phyloP scores from a whole-genome alignment of 306 rosid genomes.

The Carpinus fangiana region DNA sequence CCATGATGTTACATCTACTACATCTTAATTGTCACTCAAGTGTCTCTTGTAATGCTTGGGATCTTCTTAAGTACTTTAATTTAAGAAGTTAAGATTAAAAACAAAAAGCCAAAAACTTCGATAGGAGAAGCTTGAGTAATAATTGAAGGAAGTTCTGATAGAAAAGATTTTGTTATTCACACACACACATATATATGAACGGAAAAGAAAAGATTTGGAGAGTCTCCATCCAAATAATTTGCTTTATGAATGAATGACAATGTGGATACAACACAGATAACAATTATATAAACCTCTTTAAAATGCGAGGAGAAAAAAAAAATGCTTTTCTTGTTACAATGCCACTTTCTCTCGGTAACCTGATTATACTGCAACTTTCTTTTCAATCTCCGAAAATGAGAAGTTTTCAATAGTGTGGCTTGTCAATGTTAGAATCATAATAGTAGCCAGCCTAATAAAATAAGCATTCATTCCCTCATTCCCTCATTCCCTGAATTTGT shows the following conservation, averaged over 20 bases:
- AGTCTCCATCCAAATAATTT: not conserved
- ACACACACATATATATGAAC: not conserved
- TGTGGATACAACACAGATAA: not conserved
- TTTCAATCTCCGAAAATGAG: too few relatives aligned
- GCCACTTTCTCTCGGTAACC: not conserved
- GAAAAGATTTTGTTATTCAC: not conserved
- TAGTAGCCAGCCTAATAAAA: too few relatives aligned
- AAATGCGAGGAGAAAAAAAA: not conserved
- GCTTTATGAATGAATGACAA: not conserved
- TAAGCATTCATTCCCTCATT: too few relatives aligned
- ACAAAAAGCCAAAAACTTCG: not conserved
- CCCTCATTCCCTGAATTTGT: too few relatives aligned
- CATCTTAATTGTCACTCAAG: slow-evolving; percentile 2
- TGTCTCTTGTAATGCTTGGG: not conserved
- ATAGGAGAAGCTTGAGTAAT: not conserved
- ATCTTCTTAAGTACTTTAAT: not conserved
- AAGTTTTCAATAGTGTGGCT: too few relatives aligned
- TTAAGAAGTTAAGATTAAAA: not conserved
- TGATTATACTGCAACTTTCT: too few relatives aligned
- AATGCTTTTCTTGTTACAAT: not conserved
- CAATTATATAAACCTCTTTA: not conserved
- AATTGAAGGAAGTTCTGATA: not conserved
- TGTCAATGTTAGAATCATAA: too few relatives aligned
- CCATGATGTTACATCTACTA: slow-evolving; percentile 16
- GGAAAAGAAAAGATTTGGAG: not conserved